Conservation (phyloP, 2,329 filamentous ascomycete genomes). For the Xylariaceae sp. region DNA sequence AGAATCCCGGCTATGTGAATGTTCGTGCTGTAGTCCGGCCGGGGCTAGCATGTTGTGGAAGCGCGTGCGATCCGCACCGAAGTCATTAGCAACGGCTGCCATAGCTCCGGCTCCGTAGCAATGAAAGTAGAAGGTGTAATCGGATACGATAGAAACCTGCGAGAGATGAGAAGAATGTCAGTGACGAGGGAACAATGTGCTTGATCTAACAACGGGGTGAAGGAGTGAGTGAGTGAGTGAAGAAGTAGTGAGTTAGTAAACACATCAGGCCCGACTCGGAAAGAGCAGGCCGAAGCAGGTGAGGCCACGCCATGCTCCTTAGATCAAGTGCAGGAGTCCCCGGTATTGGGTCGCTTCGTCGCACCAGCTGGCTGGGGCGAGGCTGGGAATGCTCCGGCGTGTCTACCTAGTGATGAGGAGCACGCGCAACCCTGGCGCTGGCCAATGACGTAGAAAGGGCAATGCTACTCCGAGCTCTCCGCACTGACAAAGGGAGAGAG, state of each 20-base stretch:
- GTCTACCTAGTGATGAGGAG: constrained; percentile 1
- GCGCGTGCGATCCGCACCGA: constrained; percentile 65
- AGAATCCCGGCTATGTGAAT: constrained; percentile 44
- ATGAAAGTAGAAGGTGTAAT: constrained; percentile 1
- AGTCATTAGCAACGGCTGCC: constrained; percentile 64
- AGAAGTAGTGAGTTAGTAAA: neutral
- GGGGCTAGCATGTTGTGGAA: constrained; percentile 65
- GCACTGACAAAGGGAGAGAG: constrained; percentile 1
- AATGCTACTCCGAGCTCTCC: neutral
- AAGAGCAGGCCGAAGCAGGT: neutral
- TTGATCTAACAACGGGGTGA: too few relatives aligned
- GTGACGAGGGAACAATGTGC: neutral
- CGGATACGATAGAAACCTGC: constrained; percentile 10
- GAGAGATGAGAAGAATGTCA: neutral
- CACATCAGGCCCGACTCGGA: neutral
- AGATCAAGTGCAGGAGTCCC: neutral
- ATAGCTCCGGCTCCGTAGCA: constrained; percentile 38
- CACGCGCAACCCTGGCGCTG: neutral
- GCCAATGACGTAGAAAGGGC: neutral
- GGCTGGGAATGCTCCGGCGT: neutral
- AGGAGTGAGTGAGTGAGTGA: too few relatives aligned
- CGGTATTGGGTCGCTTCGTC: constrained; percentile 1
- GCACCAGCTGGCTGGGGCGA: neutral
- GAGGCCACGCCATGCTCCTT: neutral
- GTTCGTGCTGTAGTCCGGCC: constrained; percentile 42